Base-by-base conservation (phyloP, 345 rosid genomes). In the Gossypium raimondii region DNA sequence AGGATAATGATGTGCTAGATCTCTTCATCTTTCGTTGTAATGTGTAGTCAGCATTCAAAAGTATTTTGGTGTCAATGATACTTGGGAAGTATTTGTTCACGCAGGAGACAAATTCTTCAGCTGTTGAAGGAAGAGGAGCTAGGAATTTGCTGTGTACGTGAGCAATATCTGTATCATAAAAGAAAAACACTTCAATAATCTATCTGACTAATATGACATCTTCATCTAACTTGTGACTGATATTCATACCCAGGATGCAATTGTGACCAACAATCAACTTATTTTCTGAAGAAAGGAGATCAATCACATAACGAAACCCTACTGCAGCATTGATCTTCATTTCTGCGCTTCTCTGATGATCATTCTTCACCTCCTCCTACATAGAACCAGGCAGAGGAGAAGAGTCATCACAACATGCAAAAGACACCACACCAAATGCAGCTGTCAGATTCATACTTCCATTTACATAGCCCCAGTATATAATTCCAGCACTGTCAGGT, bases 201-300 rank as follows among this genome's bases (percentile, higher is more conserved):
- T 69, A 79, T 56, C 77, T 12, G 29, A 70, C 64, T 29, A 66
- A 56, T 27, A 45, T 10, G 63, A 57, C 7, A 43, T 76, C 29
- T 64, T 48, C 24, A 17, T 38, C 58, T 22, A 82, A 74, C 75
- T 79, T 56, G 57, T 55, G 69, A 78, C 11, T 1, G 16, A 65
- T 53, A 79, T 59, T 75, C 82, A 69, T 87, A 94, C 98, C 98
- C 18, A 95, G 84, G 82, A 95, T 86, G 78, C 97, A 95, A 82
- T 95, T 93, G 78, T 95, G 97, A 79, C 99, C 97, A 64, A 95
- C 90, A 56, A 95, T 86, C 84, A 91, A 86, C 91, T 91, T 95
- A 76, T 87, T 45, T 77, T 88, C 94, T 0, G 93, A 89, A 71
- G 97, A 85, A 80, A 95, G 93, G 50, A 91, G 84, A 72, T 95